Evolutionary conservation across 2,329 filamentous ascomycete genomes (phyloP).

Genomic region (Scytalidium sp.): DNA sequence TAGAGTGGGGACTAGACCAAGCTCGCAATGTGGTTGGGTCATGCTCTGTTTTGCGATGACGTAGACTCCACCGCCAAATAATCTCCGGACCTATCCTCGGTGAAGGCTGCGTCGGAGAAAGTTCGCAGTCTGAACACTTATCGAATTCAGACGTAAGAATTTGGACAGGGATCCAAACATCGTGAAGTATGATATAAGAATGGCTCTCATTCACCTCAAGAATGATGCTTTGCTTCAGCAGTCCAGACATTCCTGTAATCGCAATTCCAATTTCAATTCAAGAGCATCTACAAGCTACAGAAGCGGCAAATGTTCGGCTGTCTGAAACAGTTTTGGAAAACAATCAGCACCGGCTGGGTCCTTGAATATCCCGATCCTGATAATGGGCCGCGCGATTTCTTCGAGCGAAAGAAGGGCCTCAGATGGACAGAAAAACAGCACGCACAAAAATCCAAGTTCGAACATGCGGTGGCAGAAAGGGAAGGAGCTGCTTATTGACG

Average conservation of each 20-base stretch:
- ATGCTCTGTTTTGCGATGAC: background rate
- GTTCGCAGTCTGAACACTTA: background rate
- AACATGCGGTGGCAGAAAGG: background rate
- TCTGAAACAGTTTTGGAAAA: constrained; percentile 15
- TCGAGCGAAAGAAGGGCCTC: constrained; percentile 10
- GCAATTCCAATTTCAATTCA: too few relatives aligned
- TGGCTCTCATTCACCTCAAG: background rate
- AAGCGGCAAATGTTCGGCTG: background rate
- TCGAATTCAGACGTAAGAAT: too few relatives aligned
- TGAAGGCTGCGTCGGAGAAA: background rate
- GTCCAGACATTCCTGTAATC: background rate
- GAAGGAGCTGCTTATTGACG: background rate
- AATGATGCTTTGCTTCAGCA: background rate
- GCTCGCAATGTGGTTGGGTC: background rate
- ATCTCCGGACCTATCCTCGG: background rate
- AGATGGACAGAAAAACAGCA: background rate
- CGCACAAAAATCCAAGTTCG: background rate
- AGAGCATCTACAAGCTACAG: background rate
- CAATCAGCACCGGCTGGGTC: constrained; percentile 18
- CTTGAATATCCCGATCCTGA: constrained; percentile 15
- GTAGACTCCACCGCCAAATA: background rate
- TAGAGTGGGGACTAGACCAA: background rate
- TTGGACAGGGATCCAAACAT: too few relatives aligned
- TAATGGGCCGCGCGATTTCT: constrained; percentile 18
- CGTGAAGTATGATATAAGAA: background rate